Base-by-base conservation (phyloP, 768 basidiomycete genomes). In the Russula foetens region DNA sequence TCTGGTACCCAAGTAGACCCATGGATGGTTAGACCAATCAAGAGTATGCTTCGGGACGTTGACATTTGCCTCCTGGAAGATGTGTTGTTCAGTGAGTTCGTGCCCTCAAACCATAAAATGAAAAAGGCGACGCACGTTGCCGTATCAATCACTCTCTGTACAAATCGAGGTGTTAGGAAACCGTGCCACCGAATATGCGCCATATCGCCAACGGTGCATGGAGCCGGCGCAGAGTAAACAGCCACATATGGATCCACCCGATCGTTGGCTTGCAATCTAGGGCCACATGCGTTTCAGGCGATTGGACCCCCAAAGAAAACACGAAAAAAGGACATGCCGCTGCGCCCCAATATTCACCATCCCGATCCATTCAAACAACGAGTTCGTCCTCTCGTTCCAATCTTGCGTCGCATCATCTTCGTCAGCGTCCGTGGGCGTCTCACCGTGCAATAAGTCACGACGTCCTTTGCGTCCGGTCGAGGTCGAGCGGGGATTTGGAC, bases 331-430 rank as follows among this genome's bases (percentile, higher is more conserved):
- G 19, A 23, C 23, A 7, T 61, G 85, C 88, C 88, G 76, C 68
- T 86, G 84, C 2, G 88, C 76, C 15, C 82, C 85, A 5, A 90
- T 67, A 58, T 75, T 76, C 3, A 82, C 84, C 81, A 90, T 79
- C 7, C 87, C 88, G 8, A 83, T 76, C 88, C 88, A 90, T 68
- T 90, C 88, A 53, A 86, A 84, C 17, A 88, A 71, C 3, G 67
- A 71, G 8, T 71, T 68, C 45, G 81, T 71, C 8, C 75, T 73
- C 11, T 74, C 72, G 7, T 78, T 69, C 77, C 83, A 83, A 58
- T 84, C 82, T 46, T 84, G 82, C 9, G 66, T 31, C n/a, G 62
- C 70, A 24, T 79, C 78, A 2, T 69, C 66, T 31, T 78, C 77
- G 3, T 68, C 66, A 26, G 67, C 60, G 1, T 23, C 47, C 41